Evolutionary conservation across 78 protist species (phyloP).

Genomic region (Polysphondylium violaceum): DNA sequence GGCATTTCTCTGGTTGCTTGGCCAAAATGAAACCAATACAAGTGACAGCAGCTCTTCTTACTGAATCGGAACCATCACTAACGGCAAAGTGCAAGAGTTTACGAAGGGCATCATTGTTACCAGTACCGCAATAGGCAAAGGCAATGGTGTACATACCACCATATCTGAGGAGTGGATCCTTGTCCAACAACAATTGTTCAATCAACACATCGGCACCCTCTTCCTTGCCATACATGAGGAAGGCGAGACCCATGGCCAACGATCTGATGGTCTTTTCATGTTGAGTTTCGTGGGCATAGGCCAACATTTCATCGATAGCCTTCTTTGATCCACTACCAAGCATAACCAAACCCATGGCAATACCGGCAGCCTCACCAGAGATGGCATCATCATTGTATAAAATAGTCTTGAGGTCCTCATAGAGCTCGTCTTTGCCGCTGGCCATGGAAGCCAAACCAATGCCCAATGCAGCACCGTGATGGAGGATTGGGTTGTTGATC

Average conservation of each 20-base stretch:
- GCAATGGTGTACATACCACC: constrained; percentile 96
- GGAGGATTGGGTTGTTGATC: constrained; percentile 85
- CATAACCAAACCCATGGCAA: constrained; percentile 97
- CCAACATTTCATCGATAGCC: constrained; percentile 93
- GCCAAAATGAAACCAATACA: constrained; percentile 96
- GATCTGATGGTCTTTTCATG: constrained; percentile 99
- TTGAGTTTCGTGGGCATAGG: constrained; percentile 97
- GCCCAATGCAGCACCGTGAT: constrained; percentile 99
- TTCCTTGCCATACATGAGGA: constrained; percentile 93
- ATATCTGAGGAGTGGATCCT: constrained; percentile 87
- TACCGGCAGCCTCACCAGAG: constrained; percentile 98
- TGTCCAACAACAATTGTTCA: constrained; percentile 87
- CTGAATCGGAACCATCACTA: constrained; percentile 98
- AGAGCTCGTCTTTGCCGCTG: constrained; percentile 79
- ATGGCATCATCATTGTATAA: constrained; percentile 92
- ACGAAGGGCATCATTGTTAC: constrained; percentile 92
- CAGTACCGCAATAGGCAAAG: constrained; percentile 97
- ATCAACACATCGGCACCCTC: constrained; percentile 88
- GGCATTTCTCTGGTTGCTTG: constrained; percentile 92
- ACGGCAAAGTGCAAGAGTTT: constrained; percentile 98
- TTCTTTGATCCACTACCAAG: constrained; percentile 90
- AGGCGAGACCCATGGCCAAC: constrained; percentile 92
- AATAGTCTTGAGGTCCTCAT: constrained; percentile 85
- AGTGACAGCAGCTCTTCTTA: constrained; percentile 98
- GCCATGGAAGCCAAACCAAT: constrained; percentile 97